These are phyloP conservation scores for Coemansia sp. DNA, from an alignment of 192 early-diverging fungal genomes.

Conservation along the genomic window DNA sequence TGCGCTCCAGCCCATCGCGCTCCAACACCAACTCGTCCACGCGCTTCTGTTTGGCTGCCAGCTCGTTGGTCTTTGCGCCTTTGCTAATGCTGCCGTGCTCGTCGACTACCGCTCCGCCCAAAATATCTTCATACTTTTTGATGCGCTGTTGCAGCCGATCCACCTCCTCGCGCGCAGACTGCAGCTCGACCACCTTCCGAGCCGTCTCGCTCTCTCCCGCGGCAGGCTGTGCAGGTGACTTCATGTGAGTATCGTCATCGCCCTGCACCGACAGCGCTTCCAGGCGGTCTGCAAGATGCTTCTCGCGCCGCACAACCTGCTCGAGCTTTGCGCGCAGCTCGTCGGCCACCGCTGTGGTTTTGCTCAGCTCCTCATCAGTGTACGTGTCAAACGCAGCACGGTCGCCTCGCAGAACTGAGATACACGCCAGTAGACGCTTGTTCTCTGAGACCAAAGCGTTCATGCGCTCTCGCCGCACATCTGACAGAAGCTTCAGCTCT, in stretches of 20 bases:
- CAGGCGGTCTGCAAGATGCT: slow-evolving; percentile 50
- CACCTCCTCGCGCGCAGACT: slow-evolving; percentile 24
- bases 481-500: slow-evolving; percentile 53
- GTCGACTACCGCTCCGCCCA: slow-evolving; percentile 30
- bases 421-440: slow-evolving; percentile 56
- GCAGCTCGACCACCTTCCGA: slow-evolving; percentile 30
- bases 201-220: slow-evolving; percentile 24
- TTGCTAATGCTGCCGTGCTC: slow-evolving; percentile 22
- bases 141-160: slow-evolving; percentile 34
- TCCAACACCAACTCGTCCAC: slow-evolving; percentile 57
- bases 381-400: slow-evolving; percentile 55
- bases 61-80: slow-evolving; percentile 27
- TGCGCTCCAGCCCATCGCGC: slow-evolving; percentile 57
- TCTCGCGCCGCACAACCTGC: slow-evolving; percentile 52
- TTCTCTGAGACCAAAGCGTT: slow-evolving; percentile 59
- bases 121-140: slow-evolving; percentile 46
- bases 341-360: slow-evolving; percentile 47
- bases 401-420: slow-evolving; percentile 56
- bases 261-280: slow-evolving; percentile 36
- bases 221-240: slow-evolving; percentile 24
- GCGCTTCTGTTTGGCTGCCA: slow-evolving; percentile 50
- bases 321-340: slow-evolving; percentile 55
- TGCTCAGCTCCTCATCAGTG: slow-evolving; percentile 53
- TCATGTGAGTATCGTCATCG: slow-evolving; percentile 23
- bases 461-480: slow-evolving; percentile 59